phyloP scores from a whole-genome alignment of 495 filamentous ascomycete genomes.

The Hypoxylon rickii region DNA sequence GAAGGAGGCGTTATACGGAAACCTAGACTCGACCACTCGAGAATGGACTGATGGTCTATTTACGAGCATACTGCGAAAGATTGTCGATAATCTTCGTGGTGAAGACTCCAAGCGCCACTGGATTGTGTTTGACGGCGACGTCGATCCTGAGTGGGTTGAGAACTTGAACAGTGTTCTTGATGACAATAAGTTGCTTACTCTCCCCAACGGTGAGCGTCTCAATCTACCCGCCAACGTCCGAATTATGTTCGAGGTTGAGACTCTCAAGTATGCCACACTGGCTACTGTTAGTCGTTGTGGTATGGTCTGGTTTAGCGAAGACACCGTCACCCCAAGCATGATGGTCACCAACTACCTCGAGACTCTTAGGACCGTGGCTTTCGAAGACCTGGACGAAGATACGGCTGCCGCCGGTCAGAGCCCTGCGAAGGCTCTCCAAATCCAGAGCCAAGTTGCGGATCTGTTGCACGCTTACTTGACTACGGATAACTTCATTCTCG shows the following conservation, averaged over 20 bases:
- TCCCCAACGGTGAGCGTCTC: slow-evolving; percentile 97
- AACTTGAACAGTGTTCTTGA: slow-evolving; percentile 99
- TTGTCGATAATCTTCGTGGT: slow-evolving; percentile 97
- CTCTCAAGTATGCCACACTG: slow-evolving; percentile 94
- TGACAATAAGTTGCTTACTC: slow-evolving; percentile 95
- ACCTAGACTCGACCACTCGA: slow-evolving; percentile 90
- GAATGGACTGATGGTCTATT: slow-evolving; percentile 99
- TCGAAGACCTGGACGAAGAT: slow-evolving; percentile 95
- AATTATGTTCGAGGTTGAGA: slow-evolving; percentile 99
- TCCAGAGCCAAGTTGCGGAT: slow-evolving; percentile 76
- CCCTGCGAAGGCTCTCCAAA: slow-evolving; percentile 72
- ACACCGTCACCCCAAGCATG: slow-evolving; percentile 91
- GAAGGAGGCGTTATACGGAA: slow-evolving; percentile 95
- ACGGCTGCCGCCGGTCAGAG: slow-evolving; percentile 78
- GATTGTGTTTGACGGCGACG: slow-evolving; percentile 99
- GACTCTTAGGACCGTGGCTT: slow-evolving; percentile 74
- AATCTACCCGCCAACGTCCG: slow-evolving; percentile 92
- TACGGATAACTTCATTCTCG: slow-evolving; percentile 74
- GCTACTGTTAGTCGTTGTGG: slow-evolving; percentile 98
- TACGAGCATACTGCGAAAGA: slow-evolving; percentile 95
- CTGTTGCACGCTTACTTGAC: slow-evolving; percentile 76
- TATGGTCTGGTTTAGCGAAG: slow-evolving; percentile 99
- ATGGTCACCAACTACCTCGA: slow-evolving; percentile 91
- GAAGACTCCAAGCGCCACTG: slow-evolving; percentile 96
- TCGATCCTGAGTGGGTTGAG: slow-evolving; percentile 99